Percentiles rank a stretch among this genome's conserved stretches.
Evolutionary conservation across 2,329 filamentous ascomycete species (phyloP).

Genomic region (Aspergillus quadricinctus): DNA sequence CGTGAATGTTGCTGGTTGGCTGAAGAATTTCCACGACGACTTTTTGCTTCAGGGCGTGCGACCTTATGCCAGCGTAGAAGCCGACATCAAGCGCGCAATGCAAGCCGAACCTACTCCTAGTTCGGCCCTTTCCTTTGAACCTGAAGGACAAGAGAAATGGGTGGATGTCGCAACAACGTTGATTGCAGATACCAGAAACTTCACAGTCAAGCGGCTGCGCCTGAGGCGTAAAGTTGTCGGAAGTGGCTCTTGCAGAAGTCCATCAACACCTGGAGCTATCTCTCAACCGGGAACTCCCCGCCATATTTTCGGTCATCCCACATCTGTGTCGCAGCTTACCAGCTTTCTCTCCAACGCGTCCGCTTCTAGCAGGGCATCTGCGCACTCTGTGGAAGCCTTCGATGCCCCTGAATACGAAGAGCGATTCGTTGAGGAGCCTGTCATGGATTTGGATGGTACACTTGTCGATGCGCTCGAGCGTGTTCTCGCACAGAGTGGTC

Average conservation of each 20-base stretch:
- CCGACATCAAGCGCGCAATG: conserved; percentile 55
- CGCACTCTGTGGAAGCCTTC: conserved; percentile 14
- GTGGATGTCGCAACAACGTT: conserved; percentile 55
- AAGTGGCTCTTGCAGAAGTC: conserved; percentile 12
- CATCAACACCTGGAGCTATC: conserved; percentile 16
- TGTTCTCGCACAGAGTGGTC: conserved; percentile 45
- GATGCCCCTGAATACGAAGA: conserved; percentile 42
- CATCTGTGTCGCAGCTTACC: conserved; percentile 22
- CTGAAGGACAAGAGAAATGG: conserved; percentile 44
- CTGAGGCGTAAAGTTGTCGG: conserved; percentile 45
- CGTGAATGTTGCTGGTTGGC: conserved; percentile 55
- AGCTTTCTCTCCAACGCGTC: conserved; percentile 21
- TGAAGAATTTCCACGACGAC: conserved; percentile 55
- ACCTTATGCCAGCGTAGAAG: conserved; percentile 49
- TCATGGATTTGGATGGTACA: conserved; percentile 56
- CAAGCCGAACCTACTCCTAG: conserved; percentile 48
- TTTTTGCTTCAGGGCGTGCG: conserved; percentile 56
- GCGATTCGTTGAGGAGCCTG: conserved; percentile 49
- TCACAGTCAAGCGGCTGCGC: conserved; percentile 53
- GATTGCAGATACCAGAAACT: conserved; percentile 52
- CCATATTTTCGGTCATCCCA: conserved; percentile 19
- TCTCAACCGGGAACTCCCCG: conserved; percentile 23
- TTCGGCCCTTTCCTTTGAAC: conserved; percentile 31
- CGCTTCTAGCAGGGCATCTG: conserved; percentile 22
- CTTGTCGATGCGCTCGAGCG: conserved; percentile 56